Percentiles rank a stretch among this genome's conserved stretches.
These are phyloP conservation scores for Puccinia triticina DNA, from an alignment of 1,284 basidiomycete genomes.

Conservation along the genomic window DNA sequence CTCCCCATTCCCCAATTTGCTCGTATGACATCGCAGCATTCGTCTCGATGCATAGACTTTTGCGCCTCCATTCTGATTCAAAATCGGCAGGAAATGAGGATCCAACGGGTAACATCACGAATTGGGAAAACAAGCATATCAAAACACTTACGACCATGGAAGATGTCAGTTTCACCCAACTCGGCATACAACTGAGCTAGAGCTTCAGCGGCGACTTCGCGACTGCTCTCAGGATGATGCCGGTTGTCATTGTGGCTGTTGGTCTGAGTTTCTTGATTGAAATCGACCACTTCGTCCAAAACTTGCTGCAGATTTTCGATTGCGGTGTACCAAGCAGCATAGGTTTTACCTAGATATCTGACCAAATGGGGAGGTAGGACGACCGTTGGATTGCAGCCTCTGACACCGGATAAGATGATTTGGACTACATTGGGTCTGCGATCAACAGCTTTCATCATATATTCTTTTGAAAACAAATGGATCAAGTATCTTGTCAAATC, in stretches of 20 bases:
- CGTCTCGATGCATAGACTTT: constrained; percentile 84
- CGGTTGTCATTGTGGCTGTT: background rate
- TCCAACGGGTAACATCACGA: background rate
- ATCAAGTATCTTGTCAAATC: constrained; percentile 89
- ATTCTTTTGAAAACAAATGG: constrained; percentile 87
- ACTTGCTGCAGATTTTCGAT: constrained; percentile 75
- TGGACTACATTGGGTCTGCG: constrained; percentile 93
- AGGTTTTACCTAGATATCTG: constrained; percentile 95
- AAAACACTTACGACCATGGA: constrained; percentile 71
- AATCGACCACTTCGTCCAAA: constrained; percentile 64
- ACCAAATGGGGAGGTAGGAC: constrained; percentile 90
- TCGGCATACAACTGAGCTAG: constrained; percentile 95
- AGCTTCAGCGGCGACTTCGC: constrained; percentile 85
- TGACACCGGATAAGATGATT: constrained; percentile 81
- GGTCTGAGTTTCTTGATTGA: constrained; percentile 37
- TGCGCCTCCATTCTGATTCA: constrained; percentile 77
- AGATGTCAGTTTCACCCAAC: constrained; percentile 92
- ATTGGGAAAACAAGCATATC: constrained; percentile 7
- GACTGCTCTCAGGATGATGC: constrained; percentile 69
- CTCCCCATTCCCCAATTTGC: constrained; percentile 96
- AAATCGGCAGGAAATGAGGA: background rate
- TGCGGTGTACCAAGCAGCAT: constrained; percentile 89
- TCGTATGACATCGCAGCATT: constrained; percentile 91
- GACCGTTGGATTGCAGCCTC: constrained; percentile 82
- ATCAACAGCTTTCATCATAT: constrained; percentile 84